These are phyloP conservation scores for Candida boleticola DNA, from an alignment of 805 yeast genomes.

Conservation along the genomic window DNA sequence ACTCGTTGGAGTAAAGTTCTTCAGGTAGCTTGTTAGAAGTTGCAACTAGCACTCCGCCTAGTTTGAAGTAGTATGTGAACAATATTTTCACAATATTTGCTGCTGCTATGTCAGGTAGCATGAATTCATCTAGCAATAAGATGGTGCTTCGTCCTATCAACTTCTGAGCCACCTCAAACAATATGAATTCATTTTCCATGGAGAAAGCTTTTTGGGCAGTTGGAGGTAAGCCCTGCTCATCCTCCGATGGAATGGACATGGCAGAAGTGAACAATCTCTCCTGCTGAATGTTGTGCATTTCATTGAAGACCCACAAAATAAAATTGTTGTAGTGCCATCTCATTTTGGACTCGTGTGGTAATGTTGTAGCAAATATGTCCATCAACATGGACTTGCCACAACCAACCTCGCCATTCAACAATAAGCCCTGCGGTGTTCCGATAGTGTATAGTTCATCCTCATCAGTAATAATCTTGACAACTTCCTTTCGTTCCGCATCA, in stretches of 20 bases:
- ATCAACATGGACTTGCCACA: conserved; percentile 74
- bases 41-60: conserved; percentile 75
- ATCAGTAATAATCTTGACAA: conserved; percentile 52
- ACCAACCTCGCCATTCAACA: conserved; percentile 67
- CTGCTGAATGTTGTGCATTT: conserved; percentile 55
- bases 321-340: conserved; percentile 73
- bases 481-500: conserved; percentile 31
- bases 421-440: conserved; percentile 62
- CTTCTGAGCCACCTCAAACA: conserved; percentile 65
- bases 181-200: conserved; percentile 59
- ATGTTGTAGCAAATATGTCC: conserved; percentile 65
- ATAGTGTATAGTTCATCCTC: conserved; percentile 57
- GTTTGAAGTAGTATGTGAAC: conserved; percentile 65
- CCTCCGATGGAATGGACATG: conserved; percentile 13
- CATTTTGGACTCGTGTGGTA: conserved; percentile 62
- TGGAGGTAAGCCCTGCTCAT: neutral
- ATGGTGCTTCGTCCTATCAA: conserved; percentile 58
- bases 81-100: conserved; percentile 66
- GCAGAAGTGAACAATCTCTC: conserved; percentile 37
- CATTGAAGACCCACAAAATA: conserved; percentile 64
- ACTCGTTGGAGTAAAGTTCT: conserved; percentile 64
- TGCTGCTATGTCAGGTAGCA: conserved; percentile 73
- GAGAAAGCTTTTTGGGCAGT: conserved; percentile 23
- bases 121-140: conserved; percentile 68
- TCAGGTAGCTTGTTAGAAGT: conserved; percentile 74